Evolutionary conservation across 148 eudicot species (phyloP).

Genomic region (Vaccinium macrocarpon): DNA sequence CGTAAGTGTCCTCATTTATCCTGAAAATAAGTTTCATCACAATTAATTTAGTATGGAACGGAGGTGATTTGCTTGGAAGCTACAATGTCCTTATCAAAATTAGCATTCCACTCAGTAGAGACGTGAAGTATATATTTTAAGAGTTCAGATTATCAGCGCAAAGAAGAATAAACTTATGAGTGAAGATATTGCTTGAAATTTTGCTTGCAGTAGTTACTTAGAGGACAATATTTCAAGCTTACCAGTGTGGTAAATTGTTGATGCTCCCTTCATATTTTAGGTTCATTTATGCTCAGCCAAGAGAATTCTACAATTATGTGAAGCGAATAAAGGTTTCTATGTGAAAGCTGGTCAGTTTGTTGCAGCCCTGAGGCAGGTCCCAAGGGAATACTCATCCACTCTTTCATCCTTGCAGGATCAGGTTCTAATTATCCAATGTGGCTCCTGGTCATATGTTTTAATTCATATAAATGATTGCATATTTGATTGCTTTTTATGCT

Average conservation of each 20-base stretch:
- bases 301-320: conserved; percentile 63
- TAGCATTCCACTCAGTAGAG: too few species aligned
- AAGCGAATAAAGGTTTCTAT: conserved; percentile 82
- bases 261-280: conserved; percentile 32
- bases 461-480: not conserved
- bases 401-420: conserved; percentile 87
- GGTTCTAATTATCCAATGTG: conserved; percentile 36
- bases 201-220: not conserved
- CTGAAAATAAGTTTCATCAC: too few species aligned
- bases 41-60: too few species aligned
- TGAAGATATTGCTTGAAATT: not conserved
- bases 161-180: too few species aligned
- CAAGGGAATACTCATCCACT: conserved; percentile 70
- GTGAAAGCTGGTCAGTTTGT: conserved; percentile 98
- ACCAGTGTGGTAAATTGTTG: not conserved
- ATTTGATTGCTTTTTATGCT: conserved; percentile 25
- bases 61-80: too few species aligned
- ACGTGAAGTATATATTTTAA: too few species aligned
- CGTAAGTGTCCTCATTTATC: too few species aligned
- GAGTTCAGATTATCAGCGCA: too few species aligned
- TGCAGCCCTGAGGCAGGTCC: conserved; percentile 79
- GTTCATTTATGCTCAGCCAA: conserved; percentile 84
- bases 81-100: too few species aligned
- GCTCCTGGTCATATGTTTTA: not conserved
- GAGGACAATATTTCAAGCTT: not conserved